phyloP scores from a whole-genome alignment of 345 rosid genomes.

The Excoecaria cochinchinensis region DNA sequence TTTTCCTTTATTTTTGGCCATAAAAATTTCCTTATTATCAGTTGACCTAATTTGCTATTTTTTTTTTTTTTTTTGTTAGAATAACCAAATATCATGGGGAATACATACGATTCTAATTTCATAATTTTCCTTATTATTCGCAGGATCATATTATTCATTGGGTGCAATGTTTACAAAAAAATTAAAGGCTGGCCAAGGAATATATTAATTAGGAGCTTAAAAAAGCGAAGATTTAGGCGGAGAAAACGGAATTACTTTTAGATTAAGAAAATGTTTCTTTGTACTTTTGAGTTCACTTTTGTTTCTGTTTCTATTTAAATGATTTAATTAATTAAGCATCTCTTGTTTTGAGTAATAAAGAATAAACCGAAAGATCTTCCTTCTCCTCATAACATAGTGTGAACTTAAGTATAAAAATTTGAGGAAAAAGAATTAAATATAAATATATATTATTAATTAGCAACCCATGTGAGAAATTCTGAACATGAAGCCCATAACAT shows the following conservation, averaged over 20 bases:
- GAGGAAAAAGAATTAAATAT: not conserved
- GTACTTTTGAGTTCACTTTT: constrained; percentile 10
- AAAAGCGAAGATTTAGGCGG: constrained; percentile 34
- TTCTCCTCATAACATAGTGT: not conserved
- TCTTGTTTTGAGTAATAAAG: constrained; percentile 16
- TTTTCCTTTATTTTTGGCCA: no score
- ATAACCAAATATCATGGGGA: no score
- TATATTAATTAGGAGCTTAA: not conserved
- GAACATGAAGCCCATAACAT: constrained; percentile 17
- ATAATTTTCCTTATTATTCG: no score
- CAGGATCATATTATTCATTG: no score
- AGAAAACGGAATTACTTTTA: constrained; percentile 29
- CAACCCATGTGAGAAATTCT: constrained; percentile 34
- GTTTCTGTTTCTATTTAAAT: not conserved
- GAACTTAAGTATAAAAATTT: not conserved
- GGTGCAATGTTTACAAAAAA: no score
- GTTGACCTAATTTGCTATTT: no score
- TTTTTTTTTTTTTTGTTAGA: no score
- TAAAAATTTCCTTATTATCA: no score
- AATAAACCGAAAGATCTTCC: constrained; percentile 22
- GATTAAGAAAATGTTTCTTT: constrained; percentile 21
- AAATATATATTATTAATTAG: not conserved
- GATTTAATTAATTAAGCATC: not conserved
- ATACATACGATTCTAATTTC: no score
- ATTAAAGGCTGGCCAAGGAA: not conserved